Percentiles rank a stretch among this genome's conserved stretches.
These are phyloP conservation scores for Pseudoperonospora humuli DNA, from an alignment of 352 stramenopile species.

Conservation along the genomic window DNA sequence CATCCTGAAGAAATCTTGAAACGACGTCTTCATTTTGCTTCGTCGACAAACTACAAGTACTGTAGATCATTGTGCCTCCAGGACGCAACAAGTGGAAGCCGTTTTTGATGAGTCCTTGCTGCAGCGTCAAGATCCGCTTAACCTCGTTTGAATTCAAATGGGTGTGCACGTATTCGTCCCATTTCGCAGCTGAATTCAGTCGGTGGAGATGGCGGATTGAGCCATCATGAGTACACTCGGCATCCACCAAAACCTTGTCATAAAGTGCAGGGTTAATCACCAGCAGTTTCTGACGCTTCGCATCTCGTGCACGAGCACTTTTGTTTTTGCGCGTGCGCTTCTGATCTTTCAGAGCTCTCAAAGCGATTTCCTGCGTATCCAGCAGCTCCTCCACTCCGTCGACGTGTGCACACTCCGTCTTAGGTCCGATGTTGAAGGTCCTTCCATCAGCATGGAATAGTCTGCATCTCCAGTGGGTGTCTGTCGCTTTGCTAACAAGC, in stretches of 20 bases:
- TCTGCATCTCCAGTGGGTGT: slow-evolving; percentile 45
- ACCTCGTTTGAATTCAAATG: slow-evolving; percentile 51
- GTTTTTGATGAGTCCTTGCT: slow-evolving; percentile 60
- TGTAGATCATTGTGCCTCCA: slow-evolving; percentile 91
- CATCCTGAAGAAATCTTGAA: slow-evolving; percentile 52
- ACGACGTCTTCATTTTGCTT: slow-evolving; percentile 93
- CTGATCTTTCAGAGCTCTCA: slow-evolving; percentile 31
- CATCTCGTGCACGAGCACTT: slow-evolving; percentile 56
- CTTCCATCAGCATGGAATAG: slow-evolving; percentile 77
- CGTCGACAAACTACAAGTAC: slow-evolving; percentile 89
- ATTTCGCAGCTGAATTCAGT: slow-evolving; percentile 54
- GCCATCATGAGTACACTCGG: slow-evolving; percentile 93
- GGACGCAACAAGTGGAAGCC: slow-evolving; percentile 84
- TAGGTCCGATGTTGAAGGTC: slow-evolving; percentile 51
- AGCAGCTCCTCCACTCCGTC: slow-evolving; percentile 45
- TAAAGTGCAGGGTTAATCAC: slow-evolving; percentile 42
- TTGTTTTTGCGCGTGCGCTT: slow-evolving; percentile 90
- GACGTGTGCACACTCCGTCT: slow-evolving; percentile 34
- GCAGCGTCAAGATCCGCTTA: slow-evolving; percentile 51
- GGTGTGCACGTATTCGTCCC: slow-evolving; percentile 65
- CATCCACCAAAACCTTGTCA: slow-evolving; percentile 93
- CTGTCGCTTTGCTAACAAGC: slow-evolving; percentile 32
- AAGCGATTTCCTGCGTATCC: slow-evolving; percentile 56
- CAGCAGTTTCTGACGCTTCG: slow-evolving; percentile 38
- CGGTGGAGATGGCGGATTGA: slow-evolving; percentile 86